These are phyloP conservation scores for Camillea tinctor DNA, from an alignment of 2,329 filamentous ascomycete genomes.

Conservation along the genomic window DNA sequence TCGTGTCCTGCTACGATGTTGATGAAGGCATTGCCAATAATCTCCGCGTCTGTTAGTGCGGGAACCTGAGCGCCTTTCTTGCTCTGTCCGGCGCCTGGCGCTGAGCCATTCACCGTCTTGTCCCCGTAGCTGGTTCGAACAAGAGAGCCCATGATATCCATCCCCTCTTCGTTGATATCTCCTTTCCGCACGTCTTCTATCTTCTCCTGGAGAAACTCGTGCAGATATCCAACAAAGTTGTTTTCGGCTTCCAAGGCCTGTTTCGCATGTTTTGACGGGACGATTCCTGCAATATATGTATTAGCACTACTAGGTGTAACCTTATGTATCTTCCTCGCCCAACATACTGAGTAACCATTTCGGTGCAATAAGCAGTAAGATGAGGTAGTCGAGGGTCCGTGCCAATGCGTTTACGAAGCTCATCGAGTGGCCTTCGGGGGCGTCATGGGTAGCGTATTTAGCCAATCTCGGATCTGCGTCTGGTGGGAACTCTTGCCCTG, in stretches of 20 bases:
- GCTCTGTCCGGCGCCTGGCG: slow-evolving; percentile 3
- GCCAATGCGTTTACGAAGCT: slow-evolving; percentile 65
- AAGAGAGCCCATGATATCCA: slow-evolving; percentile 54
- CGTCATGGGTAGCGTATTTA: slow-evolving; percentile 46
- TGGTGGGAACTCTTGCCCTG: slow-evolving; percentile 54
- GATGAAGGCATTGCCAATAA: slow-evolving; percentile 70
- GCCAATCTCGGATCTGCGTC: slow-evolving; percentile 44
- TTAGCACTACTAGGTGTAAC: slow-evolving; percentile 7
- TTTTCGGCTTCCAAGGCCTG: slow-evolving; percentile 52
- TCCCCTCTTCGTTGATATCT: slow-evolving; percentile 42
- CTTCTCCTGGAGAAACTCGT: slow-evolving; percentile 65
- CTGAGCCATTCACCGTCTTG: slow-evolving; percentile 13
- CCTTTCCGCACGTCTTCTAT: slow-evolving; percentile 39
- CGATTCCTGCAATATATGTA: slow-evolving; percentile 29
- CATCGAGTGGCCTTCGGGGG: slow-evolving; percentile 56
- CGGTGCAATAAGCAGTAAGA: slow-evolving; percentile 61
- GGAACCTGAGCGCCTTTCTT: slow-evolving; percentile 30
- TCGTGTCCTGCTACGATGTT: slow-evolving; percentile 76
- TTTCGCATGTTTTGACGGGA: slow-evolving; percentile 52
- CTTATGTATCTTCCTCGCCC: not conserved
- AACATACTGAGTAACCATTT: slow-evolving; percentile 51
- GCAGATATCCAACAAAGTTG: slow-evolving; percentile 69
- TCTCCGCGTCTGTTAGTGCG: slow-evolving; percentile 59
- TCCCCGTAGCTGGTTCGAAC: slow-evolving; percentile 42
- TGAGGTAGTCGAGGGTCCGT: slow-evolving; percentile 60